Conservation (phyloP, 169 alveolate species). For the Besnoitia besnoiti region DNA sequence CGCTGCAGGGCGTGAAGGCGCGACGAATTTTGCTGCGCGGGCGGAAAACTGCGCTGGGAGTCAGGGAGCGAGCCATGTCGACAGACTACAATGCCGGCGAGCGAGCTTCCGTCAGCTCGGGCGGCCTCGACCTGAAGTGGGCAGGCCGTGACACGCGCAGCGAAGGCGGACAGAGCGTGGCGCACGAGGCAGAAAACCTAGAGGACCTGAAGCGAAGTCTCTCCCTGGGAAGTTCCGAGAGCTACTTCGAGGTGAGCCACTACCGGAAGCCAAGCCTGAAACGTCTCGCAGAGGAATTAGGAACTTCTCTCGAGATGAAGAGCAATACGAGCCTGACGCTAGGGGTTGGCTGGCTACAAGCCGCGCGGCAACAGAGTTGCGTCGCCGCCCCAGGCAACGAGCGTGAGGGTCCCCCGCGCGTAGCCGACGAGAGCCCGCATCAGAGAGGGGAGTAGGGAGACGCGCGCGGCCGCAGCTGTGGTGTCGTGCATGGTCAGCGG, state of each 20-base stretch:
- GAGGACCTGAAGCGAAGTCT: neutral
- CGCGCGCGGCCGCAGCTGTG: no score
- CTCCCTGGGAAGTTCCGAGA: slow-evolving; percentile 46
- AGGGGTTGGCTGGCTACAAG: no score
- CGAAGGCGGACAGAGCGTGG: neutral
- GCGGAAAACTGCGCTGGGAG: neutral
- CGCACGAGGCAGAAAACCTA: neutral
- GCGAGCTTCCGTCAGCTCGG: neutral
- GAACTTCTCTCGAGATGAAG: no score
- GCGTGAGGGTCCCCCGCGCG: no score
- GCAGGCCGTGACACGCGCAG: neutral
- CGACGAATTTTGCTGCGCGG: neutral
- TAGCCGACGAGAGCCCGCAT: no score
- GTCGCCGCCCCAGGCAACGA: no score
- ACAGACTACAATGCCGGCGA: neutral
- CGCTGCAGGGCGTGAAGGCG: neutral
- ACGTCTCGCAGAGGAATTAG: neutral
- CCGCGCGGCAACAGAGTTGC: no score
- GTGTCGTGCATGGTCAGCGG: no score
- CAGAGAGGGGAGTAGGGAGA: no score
- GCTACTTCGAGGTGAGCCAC: slow-evolving; percentile 38
- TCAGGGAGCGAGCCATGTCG: neutral
- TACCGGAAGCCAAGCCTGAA: neutral
- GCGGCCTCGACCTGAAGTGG: neutral
- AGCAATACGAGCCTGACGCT: no score